These are phyloP conservation scores for Penicillium angulare DNA, from an alignment of 495 filamentous ascomycete genomes.

Conservation along the genomic window DNA sequence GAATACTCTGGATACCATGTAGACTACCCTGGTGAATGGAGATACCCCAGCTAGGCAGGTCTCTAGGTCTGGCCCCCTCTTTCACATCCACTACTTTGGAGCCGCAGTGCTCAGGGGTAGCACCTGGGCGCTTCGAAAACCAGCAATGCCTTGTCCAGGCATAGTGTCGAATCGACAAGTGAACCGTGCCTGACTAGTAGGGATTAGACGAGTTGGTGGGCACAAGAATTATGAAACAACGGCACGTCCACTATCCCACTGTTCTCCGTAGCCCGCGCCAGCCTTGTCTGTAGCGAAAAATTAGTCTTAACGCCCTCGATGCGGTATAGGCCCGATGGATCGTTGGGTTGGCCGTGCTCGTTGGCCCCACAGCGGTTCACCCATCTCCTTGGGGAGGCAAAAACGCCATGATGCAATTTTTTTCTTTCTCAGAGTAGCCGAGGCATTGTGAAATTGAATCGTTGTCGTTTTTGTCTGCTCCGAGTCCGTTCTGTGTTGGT, in stretches of 20 bases:
- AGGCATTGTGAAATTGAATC: too few relatives aligned
- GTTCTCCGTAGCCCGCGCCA: too few relatives aligned
- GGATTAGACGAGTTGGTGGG: too few relatives aligned
- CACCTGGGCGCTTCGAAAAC: neutral
- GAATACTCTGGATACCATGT: neutral
- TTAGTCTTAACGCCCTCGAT: too few relatives aligned
- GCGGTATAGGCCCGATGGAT: neutral
- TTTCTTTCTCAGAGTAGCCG: too few relatives aligned
- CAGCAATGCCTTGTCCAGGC: neutral
- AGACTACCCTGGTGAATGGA: neutral
- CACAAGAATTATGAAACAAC: too few relatives aligned
- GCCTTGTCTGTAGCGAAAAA: too few relatives aligned
- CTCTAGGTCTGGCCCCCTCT: neutral
- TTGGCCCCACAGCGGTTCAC: neutral
- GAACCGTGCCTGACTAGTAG: neutral
- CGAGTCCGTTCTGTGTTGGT: too few relatives aligned
- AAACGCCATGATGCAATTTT: neutral
- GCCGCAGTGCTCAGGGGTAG: neutral
- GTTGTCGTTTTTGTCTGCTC: too few relatives aligned
- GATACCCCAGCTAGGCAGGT: neutral
- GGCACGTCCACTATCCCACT: too few relatives aligned
- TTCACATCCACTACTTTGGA: neutral
- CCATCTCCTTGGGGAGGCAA: neutral
- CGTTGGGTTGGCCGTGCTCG: neutral
- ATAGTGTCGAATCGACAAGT: neutral